These are phyloP conservation scores for Tulasnella calospora DNA, from an alignment of 768 basidiomycete species.

Conservation along the genomic window DNA sequence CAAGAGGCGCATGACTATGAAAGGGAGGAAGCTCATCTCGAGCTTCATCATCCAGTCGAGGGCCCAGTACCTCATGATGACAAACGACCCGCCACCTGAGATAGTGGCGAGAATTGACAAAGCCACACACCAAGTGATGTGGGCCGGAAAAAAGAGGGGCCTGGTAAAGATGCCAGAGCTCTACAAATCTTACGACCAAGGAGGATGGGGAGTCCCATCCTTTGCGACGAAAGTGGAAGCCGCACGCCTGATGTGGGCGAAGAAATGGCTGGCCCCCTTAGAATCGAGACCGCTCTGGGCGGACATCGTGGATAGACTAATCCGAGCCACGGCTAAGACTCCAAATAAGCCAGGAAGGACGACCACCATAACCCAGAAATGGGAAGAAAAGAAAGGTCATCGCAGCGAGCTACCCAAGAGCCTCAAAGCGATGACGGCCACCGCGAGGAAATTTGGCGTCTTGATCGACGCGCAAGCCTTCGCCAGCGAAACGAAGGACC, in stretches of 20 bases:
- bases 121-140: background rate
- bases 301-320: background rate
- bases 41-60: background rate
- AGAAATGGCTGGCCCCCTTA: background rate
- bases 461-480: background rate
- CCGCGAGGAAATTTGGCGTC: background rate
- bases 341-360: background rate
- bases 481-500: background rate
- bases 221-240: background rate
- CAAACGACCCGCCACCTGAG: background rate
- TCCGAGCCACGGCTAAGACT: background rate
- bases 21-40: slow-evolving; percentile 6
- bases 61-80: slow-evolving; percentile 18
- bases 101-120: background rate
- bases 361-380: background rate
- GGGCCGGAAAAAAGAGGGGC: background rate
- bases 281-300: background rate
- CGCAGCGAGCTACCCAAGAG: background rate
- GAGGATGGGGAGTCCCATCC: background rate
- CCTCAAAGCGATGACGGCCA: background rate
- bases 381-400: background rate
- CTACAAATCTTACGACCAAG: background rate
- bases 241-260: background rate
- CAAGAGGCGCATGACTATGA: background rate
- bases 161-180: background rate